A percentile compares a stretch with the other conserved stretches of the same genome.
Conservation (phyloP, 2,329 filamentous ascomycete species). For the Zopfia rhizophila region DNA sequence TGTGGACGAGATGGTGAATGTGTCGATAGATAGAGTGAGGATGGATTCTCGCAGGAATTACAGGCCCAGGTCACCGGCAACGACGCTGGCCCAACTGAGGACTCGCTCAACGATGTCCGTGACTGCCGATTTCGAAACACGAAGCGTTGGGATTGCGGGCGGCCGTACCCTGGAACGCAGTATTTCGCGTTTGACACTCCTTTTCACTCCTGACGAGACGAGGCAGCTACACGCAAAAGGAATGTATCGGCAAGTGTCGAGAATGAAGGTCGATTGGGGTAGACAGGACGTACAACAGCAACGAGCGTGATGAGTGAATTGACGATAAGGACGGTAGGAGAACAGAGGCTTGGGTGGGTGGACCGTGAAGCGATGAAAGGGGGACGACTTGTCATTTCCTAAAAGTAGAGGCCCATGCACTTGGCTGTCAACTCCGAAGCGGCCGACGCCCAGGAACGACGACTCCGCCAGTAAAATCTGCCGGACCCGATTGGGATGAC, state of each 20-base stretch:
- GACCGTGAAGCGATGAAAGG: conserved; percentile 15
- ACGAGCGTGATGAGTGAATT: conserved; percentile 32
- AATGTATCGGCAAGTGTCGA: conserved; percentile 30
- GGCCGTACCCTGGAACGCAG: conserved; percentile 44
- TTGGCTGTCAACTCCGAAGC: no score
- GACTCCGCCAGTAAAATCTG: no score
- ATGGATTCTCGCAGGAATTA: conserved; percentile 23
- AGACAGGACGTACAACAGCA: conserved; percentile 29
- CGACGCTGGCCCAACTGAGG: conserved; percentile 32
- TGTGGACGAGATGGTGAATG: conserved; percentile 7
- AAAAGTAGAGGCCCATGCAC: no score
- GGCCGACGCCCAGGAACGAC: no score
- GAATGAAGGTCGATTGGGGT: conserved; percentile 33
- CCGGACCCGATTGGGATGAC: no score
- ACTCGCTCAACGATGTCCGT: conserved; percentile 49
- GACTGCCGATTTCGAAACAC: conserved; percentile 48
- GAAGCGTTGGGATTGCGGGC: conserved; percentile 45
- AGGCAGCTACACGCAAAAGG: conserved; percentile 28
- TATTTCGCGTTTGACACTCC: conserved; percentile 44
- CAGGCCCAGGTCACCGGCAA: conserved; percentile 22
- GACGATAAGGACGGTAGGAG: conserved; percentile 27
- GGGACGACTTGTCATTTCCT: no score
- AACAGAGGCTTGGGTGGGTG: conserved; percentile 19
- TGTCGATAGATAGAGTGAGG: conserved; percentile 12
- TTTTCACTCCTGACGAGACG: conserved; percentile 34